Conservation (phyloP, 1,139 yeast genomes). For the Geotrichum aggregatum region DNA sequence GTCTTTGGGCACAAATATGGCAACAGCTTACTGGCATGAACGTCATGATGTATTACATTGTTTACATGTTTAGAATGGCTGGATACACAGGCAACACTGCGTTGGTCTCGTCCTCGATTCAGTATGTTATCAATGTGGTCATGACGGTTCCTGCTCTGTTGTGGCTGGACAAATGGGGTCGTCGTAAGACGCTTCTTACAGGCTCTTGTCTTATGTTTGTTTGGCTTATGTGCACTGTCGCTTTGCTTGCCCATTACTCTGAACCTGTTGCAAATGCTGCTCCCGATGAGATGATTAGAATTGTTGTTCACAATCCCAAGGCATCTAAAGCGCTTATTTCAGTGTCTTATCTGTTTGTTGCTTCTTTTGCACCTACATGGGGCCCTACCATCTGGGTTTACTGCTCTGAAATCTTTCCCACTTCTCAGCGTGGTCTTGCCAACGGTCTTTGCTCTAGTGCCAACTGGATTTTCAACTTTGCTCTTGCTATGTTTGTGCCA, state of each 20-base stretch:
- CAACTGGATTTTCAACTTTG: too few relatives aligned
- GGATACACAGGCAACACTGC: constrained; percentile 35
- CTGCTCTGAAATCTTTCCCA: too few relatives aligned
- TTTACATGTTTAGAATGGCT: constrained; percentile 41
- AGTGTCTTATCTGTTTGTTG: too few relatives aligned
- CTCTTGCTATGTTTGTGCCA: constrained; percentile 52
- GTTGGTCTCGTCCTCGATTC: constrained; percentile 54
- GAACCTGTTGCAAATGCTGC: constrained; percentile 37
- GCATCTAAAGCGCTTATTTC: constrained; percentile 53
- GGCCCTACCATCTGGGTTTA: too few relatives aligned
- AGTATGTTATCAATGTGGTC: constrained; percentile 48
- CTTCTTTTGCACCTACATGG: too few relatives aligned
- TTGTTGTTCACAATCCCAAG: constrained; percentile 42
- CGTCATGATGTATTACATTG: constrained; percentile 52
- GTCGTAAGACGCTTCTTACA: constrained; percentile 45
- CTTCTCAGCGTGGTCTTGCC: too few relatives aligned
- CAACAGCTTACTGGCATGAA: constrained; percentile 73
- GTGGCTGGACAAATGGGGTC: constrained; percentile 51
- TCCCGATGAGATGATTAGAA: constrained; percentile 46
- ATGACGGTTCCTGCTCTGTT: constrained; percentile 44
- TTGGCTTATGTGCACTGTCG: constrained; percentile 45
- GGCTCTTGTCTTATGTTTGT: constrained; percentile 47
- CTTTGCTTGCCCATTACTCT: constrained; percentile 45
- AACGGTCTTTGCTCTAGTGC: too few relatives aligned
- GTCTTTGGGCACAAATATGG: constrained; percentile 59